Conservation (phyloP, 1,284 basidiomycete species). For the Trichosporon coremiiforme region DNA sequence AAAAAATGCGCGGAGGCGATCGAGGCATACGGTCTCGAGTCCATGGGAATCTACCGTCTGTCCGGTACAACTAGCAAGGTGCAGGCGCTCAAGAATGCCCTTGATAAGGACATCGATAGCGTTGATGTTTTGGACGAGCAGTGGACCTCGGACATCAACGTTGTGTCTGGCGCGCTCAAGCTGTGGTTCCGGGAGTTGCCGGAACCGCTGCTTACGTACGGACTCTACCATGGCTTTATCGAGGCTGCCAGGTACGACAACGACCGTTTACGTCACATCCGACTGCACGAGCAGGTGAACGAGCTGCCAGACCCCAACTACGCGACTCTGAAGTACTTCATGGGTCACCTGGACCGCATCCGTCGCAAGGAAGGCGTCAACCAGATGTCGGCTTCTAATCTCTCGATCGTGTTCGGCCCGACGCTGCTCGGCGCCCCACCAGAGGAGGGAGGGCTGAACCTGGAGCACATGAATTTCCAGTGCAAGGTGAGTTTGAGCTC, state of each 20-base stretch:
- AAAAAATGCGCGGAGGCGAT: conserved; percentile 89
- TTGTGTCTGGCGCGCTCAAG: conserved; percentile 89
- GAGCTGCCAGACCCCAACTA: conserved; percentile 98
- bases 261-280: conserved; percentile 87
- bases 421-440: conserved; percentile 75
- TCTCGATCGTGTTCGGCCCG: conserved; percentile 96
- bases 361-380: conserved; percentile 74
- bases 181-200: conserved; percentile 96
- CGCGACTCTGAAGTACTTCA: conserved; percentile 91
- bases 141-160: conserved; percentile 93
- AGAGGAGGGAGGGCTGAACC: conserved; percentile 56
- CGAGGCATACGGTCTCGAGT: conserved; percentile 80
- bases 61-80: conserved; percentile 91
- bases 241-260: conserved; percentile 95
- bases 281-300: conserved; percentile 94
- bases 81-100: conserved; percentile 73
- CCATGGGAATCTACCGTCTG: conserved; percentile 90
- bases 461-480: conserved; percentile 67
- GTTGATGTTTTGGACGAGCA: conserved; percentile 85
- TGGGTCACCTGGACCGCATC: conserved; percentile 91
- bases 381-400: conserved; percentile 90
- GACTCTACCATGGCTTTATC: conserved; percentile 86
- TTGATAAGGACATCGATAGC: conserved; percentile 84
- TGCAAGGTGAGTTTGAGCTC: conserved; percentile 61
- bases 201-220: conserved; percentile 84